A percentile compares a stretch with the other conserved stretches of the same genome.
phyloP scores from a whole-genome alignment of 345 rosid genomes.

The Euphorbia lathyris region DNA sequence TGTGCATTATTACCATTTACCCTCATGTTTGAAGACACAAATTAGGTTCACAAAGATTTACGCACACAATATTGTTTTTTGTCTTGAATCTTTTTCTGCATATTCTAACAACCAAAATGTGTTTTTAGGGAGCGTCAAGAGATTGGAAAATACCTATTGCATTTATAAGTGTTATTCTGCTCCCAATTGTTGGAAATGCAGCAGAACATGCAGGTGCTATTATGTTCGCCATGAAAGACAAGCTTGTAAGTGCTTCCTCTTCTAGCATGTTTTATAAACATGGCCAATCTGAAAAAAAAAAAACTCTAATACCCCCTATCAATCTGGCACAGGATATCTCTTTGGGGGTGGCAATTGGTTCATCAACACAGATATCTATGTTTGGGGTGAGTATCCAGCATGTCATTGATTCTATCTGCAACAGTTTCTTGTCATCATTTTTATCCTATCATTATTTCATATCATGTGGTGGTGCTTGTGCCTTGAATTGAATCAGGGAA shows the following conservation, averaged over 20 bases:
- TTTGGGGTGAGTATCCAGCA: constrained; percentile 33
- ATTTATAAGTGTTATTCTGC: constrained; percentile 49
- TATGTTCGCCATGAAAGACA: constrained; percentile 54
- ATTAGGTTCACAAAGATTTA: background rate
- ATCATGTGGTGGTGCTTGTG: background rate
- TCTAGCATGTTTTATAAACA: background rate
- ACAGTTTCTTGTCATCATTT: background rate
- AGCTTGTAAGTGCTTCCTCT: constrained; percentile 40
- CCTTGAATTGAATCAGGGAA: background rate
- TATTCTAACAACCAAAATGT: background rate
- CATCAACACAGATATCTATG: constrained; percentile 55
- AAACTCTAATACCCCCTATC: background rate
- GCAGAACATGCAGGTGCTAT: constrained; percentile 56
- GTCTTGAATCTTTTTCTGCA: background rate
- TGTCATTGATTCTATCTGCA: background rate
- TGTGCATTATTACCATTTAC: background rate
- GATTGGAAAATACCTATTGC: constrained; percentile 40
- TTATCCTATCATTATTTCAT: background rate
- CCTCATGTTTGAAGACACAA: background rate
- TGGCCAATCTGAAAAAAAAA: background rate
- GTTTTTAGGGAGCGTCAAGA: constrained; percentile 44
- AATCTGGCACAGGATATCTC: constrained; percentile 37
- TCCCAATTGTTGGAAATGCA: constrained; percentile 56
- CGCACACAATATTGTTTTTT: background rate
- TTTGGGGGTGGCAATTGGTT: constrained; percentile 53